Conservation (phyloP, 1,284 basidiomycete species). For the Exobasidium rhododendri region DNA sequence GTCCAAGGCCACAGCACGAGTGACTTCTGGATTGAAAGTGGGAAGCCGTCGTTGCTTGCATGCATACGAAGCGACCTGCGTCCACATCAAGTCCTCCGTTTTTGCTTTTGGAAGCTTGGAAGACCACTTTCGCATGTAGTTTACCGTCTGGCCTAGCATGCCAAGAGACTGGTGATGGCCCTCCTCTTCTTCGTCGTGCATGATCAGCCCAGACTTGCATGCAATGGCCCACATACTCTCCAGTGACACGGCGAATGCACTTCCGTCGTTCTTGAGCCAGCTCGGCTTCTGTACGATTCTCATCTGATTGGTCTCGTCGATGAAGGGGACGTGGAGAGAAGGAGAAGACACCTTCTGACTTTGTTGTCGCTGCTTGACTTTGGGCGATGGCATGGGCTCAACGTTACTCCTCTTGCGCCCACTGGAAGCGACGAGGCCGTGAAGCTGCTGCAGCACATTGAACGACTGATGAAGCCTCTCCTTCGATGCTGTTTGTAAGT, state of each 20-base stretch:
- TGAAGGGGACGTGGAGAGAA: not conserved
- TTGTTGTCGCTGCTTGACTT: not conserved
- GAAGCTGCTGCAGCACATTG: not conserved
- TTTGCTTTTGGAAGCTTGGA: not conserved
- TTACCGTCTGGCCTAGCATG: not conserved
- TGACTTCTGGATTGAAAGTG: not conserved
- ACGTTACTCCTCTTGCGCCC: not conserved
- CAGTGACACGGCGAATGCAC: not conserved
- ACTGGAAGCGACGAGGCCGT: not conserved
- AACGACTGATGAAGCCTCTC: not conserved
- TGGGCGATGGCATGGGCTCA: too few species aligned
- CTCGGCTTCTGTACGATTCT: not conserved
- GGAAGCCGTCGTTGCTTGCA: not conserved
- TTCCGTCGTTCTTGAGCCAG: not conserved
- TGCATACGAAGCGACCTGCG: not conserved
- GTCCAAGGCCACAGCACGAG: not conserved
- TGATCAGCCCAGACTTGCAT: not conserved
- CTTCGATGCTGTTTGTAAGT: not conserved
- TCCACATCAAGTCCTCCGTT: not conserved
- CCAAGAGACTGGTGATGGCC: not conserved
- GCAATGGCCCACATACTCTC: not conserved
- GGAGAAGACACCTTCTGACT: not conserved
- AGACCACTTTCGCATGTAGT: not conserved
- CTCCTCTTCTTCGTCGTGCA: not conserved
- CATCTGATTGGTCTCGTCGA: not conserved